phyloP scores from a whole-genome alignment of 257 asterid species.

The Leptodermis oblonga region DNA sequence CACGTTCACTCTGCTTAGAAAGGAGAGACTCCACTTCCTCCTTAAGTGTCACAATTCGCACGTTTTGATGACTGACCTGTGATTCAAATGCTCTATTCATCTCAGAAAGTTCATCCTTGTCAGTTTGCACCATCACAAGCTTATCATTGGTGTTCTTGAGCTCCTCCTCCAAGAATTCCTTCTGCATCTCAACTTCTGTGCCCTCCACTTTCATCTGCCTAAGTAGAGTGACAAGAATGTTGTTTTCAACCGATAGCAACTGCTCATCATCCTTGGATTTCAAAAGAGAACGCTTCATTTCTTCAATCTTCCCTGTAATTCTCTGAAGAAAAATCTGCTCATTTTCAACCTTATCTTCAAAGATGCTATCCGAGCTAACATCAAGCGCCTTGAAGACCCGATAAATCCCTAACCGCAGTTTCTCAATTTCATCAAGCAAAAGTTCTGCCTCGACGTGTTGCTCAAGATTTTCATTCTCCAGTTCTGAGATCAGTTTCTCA shows the following conservation, averaged over 20 bases:
- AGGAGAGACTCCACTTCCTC: conserved; percentile 44
- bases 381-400: conserved; percentile 63
- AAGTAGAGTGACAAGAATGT: conserved; percentile 63
- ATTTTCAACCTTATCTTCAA: conserved; percentile 44
- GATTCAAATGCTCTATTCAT: conserved; percentile 49
- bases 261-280: conserved; percentile 65
- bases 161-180: conserved; percentile 50
- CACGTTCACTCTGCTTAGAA: conserved; percentile 44
- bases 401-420: conserved; percentile 64
- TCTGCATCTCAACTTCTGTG: conserved; percentile 54
- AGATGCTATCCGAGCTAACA: conserved; percentile 24
- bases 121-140: conserved; percentile 43
- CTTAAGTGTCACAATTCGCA: conserved; percentile 39
- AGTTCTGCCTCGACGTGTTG: conserved; percentile 92
- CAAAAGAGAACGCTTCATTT: conserved; percentile 43
- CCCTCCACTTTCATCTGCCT: conserved; percentile 71
- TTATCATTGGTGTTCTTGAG: conserved; percentile 39
- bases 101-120: conserved; percentile 51
- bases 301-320: conserved; percentile 50
- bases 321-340: conserved; percentile 48
- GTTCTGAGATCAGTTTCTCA: conserved; percentile 76
- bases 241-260: conserved; percentile 63
- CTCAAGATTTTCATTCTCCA: conserved; percentile 90
- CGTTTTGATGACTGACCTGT: conserved; percentile 35
- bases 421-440: conserved; percentile 70